Conservation (phyloP, 257 asterid genomes). For the Solanum ahanhuiri region DNA sequence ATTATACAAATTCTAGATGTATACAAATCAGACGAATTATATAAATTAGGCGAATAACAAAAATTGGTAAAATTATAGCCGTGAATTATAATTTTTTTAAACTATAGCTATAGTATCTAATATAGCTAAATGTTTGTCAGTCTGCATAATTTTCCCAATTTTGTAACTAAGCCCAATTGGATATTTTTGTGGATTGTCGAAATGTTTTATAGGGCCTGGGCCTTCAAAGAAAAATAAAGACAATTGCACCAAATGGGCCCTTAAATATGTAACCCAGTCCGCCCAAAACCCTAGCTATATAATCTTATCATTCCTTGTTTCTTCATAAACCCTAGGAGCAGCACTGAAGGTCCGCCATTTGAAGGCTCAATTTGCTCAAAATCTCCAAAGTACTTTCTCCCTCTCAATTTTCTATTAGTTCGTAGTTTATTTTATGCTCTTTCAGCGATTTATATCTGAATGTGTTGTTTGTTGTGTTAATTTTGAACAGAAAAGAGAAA, state of each 20-base stretch:
- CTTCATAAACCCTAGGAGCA: neutral
- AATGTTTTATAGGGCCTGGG: neutral
- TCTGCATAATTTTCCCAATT: too few relatives aligned
- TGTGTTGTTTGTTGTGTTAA: neutral
- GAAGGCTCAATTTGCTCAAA: neutral
- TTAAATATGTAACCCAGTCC: neutral
- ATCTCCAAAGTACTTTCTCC: neutral
- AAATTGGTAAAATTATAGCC: too few relatives aligned
- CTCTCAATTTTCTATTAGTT: neutral
- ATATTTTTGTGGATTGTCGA: neutral
- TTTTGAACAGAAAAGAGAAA: conserved; percentile 5
- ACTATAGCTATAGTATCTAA: too few relatives aligned
- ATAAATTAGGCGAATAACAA: too few relatives aligned
- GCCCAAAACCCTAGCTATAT: neutral
- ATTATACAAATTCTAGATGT: too few relatives aligned
- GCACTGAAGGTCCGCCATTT: neutral
- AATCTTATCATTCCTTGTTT: neutral
- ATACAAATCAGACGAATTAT: too few relatives aligned
- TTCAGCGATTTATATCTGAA: neutral
- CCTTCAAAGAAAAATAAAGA: neutral
- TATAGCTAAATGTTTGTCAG: too few relatives aligned
- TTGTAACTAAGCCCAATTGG: neutral
- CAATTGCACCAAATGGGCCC: neutral
- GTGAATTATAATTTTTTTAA: too few relatives aligned
- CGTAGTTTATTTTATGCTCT: neutral